These are phyloP conservation scores for Pulveroboletus sp. DNA, from an alignment of 1,284 basidiomycete genomes.

Conservation along the genomic window DNA sequence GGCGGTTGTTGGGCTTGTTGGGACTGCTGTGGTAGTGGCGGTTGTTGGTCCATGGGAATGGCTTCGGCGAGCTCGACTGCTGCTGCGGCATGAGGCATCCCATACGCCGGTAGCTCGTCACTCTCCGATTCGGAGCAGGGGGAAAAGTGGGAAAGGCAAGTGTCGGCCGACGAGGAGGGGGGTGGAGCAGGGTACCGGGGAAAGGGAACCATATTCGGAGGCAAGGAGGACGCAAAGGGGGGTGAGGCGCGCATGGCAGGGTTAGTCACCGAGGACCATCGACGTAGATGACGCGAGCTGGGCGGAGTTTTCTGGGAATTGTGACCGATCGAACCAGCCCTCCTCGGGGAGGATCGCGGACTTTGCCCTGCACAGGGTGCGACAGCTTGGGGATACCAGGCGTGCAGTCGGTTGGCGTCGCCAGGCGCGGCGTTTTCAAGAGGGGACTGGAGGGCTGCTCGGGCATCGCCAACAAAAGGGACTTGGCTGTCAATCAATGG, in stretches of 20 bases:
- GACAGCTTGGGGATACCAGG: slow-evolving; percentile 29
- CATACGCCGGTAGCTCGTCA: slow-evolving; percentile 23
- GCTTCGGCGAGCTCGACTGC: slow-evolving; percentile 23
- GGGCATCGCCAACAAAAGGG: slow-evolving; percentile 31
- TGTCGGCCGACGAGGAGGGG: slow-evolving; percentile 19
- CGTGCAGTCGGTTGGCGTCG: slow-evolving; percentile 25
- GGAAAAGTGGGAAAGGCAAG: slow-evolving; percentile 22
- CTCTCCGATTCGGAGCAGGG: slow-evolving; percentile 30
- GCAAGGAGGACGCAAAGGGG: slow-evolving; percentile 19
- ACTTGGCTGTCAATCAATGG: slow-evolving; percentile 34
- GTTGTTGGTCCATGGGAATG: slow-evolving; percentile 8
- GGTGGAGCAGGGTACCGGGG: slow-evolving; percentile 19
- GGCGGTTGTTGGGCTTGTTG: slow-evolving; percentile 1
- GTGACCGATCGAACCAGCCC: slow-evolving; percentile 38
- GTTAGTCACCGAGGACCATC: slow-evolving; percentile 36
- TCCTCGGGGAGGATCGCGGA: slow-evolving; percentile 37
- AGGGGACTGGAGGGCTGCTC: slow-evolving; percentile 22
- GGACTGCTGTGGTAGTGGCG: background rate
- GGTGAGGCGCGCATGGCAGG: slow-evolving; percentile 30
- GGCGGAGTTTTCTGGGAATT: slow-evolving; percentile 34
- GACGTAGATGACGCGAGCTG: slow-evolving; percentile 33
- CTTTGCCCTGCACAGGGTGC: slow-evolving; percentile 22
- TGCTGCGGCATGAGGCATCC: slow-evolving; percentile 24
- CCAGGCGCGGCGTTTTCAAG: slow-evolving; percentile 14
- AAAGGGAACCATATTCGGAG: slow-evolving; percentile 21